A percentile compares a stretch with the other conserved stretches of the same genome.
phyloP scores from a whole-genome alignment of 345 rosid genomes.

The Salix purpurea region DNA sequence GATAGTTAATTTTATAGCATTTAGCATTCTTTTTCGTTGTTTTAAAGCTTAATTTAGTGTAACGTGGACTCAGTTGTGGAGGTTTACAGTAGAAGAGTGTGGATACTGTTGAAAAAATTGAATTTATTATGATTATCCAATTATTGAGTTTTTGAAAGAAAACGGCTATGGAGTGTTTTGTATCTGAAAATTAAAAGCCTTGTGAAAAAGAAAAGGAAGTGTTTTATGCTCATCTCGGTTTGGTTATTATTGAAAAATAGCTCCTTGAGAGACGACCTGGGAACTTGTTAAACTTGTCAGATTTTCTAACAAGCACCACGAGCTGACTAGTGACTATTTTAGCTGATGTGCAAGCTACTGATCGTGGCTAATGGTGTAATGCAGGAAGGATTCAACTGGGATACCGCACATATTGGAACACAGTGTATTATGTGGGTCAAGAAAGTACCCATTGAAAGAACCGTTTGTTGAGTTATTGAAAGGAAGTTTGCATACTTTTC shows the following conservation, averaged over 20 bases:
- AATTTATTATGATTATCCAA: background rate
- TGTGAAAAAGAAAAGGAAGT: background rate
- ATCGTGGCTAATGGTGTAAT: constrained; percentile 7
- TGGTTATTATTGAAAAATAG: background rate
- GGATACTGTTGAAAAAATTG: background rate
- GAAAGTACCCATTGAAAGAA: constrained; percentile 93
- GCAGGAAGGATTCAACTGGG: constrained; percentile 94
- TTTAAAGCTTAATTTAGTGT: background rate
- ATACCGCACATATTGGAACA: constrained; percentile 98
- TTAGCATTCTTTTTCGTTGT: background rate
- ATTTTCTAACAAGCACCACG: background rate
- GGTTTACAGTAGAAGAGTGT: background rate
- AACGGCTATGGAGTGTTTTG: background rate
- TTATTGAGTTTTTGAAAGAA: background rate
- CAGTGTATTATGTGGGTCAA: constrained; percentile 92
- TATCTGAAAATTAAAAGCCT: background rate
- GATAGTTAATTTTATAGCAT: background rate
- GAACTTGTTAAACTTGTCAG: background rate
- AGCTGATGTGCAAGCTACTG: background rate
- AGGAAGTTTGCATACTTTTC: constrained; percentile 87
- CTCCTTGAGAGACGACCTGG: background rate
- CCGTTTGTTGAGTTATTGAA: constrained; percentile 93
- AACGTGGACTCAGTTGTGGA: background rate
- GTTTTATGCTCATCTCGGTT: background rate
- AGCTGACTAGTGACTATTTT: background rate